Conservation (phyloP, 805 yeast genomes). For the Kluyveromyces wickerhamii region DNA sequence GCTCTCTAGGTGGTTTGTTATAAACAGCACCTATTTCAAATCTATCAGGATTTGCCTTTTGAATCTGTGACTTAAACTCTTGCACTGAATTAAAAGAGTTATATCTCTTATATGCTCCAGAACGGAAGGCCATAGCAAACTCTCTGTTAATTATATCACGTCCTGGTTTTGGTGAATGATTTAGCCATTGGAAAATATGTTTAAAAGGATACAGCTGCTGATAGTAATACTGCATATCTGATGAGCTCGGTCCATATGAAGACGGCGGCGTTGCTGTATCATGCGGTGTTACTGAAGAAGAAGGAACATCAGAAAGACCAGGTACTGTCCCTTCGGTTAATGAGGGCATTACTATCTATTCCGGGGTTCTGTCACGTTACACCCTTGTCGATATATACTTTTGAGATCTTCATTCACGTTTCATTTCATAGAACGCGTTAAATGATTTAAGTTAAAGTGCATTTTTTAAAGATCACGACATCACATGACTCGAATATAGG, state of each 20-base stretch:
- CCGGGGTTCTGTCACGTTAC: no score
- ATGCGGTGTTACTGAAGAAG: background rate
- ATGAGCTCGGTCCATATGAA: slow-evolving; percentile 27
- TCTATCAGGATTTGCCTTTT: slow-evolving; percentile 71
- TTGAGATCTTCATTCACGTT: no score
- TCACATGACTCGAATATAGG: no score
- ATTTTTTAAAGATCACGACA: no score
- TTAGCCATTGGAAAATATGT: slow-evolving; percentile 79
- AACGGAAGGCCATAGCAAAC: slow-evolving; percentile 81
- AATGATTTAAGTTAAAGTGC: no score
- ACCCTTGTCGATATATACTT: no score
- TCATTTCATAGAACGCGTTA: no score
- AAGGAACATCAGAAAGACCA: background rate
- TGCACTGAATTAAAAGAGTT: slow-evolving; percentile 59
- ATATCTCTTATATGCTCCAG: slow-evolving; percentile 87
- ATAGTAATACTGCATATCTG: slow-evolving; percentile 69
- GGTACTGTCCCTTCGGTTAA: background rate
- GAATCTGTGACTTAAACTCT: slow-evolving; percentile 73
- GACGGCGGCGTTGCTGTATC: background rate
- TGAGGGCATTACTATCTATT: no score
- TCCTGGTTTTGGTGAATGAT: slow-evolving; percentile 70
- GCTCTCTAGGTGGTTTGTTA: slow-evolving; percentile 76
- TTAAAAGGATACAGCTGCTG: slow-evolving; percentile 67
- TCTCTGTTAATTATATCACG: slow-evolving; percentile 82
- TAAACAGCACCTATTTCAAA: slow-evolving; percentile 95